Conservation (phyloP, 2,329 filamentous ascomycete species). For the Gaeumannomyces tritici region DNA sequence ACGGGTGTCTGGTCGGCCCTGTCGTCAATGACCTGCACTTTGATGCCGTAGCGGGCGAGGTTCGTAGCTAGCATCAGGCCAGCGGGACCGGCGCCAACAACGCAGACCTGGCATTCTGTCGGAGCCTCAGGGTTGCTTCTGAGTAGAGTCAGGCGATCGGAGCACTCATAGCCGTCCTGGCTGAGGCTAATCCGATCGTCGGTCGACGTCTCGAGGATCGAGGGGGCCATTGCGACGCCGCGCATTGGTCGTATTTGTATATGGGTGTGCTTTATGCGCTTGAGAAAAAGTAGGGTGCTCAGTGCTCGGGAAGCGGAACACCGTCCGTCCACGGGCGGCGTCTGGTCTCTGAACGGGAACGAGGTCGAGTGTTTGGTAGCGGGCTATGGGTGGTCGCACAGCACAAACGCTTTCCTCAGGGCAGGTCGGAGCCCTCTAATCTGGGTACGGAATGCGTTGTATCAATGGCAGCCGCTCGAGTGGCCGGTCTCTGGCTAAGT, state of each 20-base stretch:
- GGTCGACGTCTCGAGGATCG: constrained; percentile 23
- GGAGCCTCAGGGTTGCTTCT: constrained; percentile 38
- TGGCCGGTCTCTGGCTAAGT: background rate
- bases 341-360: background rate
- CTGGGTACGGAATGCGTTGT: background rate
- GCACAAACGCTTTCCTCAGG: background rate
- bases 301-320: background rate
- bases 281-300: background rate
- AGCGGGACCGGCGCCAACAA: constrained; percentile 46
- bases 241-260: background rate
- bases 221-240: constrained; percentile 21
- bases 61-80: constrained; percentile 45
- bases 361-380: too few species aligned
- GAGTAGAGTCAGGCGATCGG: constrained; percentile 37
- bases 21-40: constrained; percentile 47
- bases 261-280: background rate
- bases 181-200: constrained; percentile 19
- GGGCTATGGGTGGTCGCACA: background rate
- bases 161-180: constrained; percentile 21
- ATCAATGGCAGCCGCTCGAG: background rate
- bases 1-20: constrained; percentile 45
- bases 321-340: background rate
- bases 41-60: constrained; percentile 50
- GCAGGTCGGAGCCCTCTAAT: background rate
- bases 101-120: constrained; percentile 26